These are phyloP conservation scores for Penicillium lagena DNA, from an alignment of 495 filamentous ascomycete genomes.

Conservation along the genomic window DNA sequence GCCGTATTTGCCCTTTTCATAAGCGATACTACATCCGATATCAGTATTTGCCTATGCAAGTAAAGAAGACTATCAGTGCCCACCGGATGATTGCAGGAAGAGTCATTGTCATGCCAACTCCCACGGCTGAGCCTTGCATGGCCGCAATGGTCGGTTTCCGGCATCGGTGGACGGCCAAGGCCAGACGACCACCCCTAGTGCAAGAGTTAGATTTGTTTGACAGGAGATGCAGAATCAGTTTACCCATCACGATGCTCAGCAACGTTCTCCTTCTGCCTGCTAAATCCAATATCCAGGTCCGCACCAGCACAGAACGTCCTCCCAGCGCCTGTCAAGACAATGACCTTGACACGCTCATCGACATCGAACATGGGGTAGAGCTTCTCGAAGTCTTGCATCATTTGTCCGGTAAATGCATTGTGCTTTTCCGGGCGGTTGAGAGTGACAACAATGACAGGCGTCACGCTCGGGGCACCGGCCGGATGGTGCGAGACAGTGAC, in stretches of 20 bases:
- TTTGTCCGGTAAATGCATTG: slow-evolving; percentile 57
- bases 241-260: slow-evolving; percentile 44
- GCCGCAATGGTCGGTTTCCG: slow-evolving; percentile 60
- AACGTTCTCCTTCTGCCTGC: slow-evolving; percentile 24
- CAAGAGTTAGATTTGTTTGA: neutral
- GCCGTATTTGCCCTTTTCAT: slow-evolving; percentile 48
- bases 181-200: slow-evolving; percentile 33
- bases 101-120: slow-evolving; percentile 63
- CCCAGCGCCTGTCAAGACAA: slow-evolving; percentile 54
- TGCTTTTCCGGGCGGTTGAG: slow-evolving; percentile 52
- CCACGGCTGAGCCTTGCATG: slow-evolving; percentile 60
- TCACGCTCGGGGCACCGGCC: slow-evolving; percentile 35
- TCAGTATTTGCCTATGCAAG: neutral
- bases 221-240: neutral
- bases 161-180: slow-evolving; percentile 55
- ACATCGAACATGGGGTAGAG: slow-evolving; percentile 49
- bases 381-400: slow-evolving; percentile 48
- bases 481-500: slow-evolving; percentile 52
- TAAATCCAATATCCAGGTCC: slow-evolving; percentile 52
- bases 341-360: slow-evolving; percentile 49
- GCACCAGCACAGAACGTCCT: slow-evolving; percentile 61
- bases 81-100: slow-evolving; percentile 52
- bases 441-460: slow-evolving; percentile 49
- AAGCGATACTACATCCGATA: slow-evolving; percentile 38
- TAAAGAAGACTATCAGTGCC: neutral